Conservation (phyloP, 345 rosid species). For the Capsella bursapastoris region DNA sequence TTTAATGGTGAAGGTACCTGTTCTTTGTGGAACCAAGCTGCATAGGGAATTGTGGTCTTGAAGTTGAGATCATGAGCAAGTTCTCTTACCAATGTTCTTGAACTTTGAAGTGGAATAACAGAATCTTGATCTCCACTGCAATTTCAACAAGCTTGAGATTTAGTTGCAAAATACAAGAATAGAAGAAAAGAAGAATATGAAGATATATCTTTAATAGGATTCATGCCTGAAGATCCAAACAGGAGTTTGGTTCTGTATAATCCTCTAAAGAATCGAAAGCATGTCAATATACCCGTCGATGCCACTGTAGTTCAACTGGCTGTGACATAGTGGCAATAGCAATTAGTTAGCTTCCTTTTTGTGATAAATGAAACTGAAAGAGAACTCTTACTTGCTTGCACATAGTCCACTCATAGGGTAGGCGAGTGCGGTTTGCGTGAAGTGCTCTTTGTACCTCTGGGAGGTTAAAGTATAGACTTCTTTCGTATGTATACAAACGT, state of each 20-base stretch:
- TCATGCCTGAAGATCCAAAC: slow-evolving; percentile 82
- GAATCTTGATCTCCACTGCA: slow-evolving; percentile 89
- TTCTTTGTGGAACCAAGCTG: slow-evolving; percentile 87
- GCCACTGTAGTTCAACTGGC: slow-evolving; percentile 62
- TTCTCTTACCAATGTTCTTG: slow-evolving; percentile 76
- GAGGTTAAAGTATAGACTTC: slow-evolving; percentile 75
- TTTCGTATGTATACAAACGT: slow-evolving; percentile 74
- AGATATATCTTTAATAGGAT: not conserved
- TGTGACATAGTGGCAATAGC: slow-evolving; percentile 35
- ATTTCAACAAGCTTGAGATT: not conserved
- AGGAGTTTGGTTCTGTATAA: slow-evolving; percentile 59
- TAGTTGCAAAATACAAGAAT: not conserved
- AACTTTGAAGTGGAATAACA: slow-evolving; percentile 79
- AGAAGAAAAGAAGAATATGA: not conserved
- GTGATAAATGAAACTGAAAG: not conserved
- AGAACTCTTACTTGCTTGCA: slow-evolving; percentile 58
- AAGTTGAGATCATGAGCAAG: slow-evolving; percentile 71
- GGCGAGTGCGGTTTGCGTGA: slow-evolving; percentile 71
- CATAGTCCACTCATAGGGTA: slow-evolving; percentile 70
- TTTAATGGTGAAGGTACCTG: slow-evolving; percentile 56
- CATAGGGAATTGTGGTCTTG: slow-evolving; percentile 69
- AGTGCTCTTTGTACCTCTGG: slow-evolving; percentile 86
- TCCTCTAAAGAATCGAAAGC: slow-evolving; percentile 73
- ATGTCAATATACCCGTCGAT: slow-evolving; percentile 68
- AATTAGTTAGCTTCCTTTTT: not conserved